Conservation (phyloP, 2,329 filamentous ascomycete genomes). For the Pezicula carpinea region DNA sequence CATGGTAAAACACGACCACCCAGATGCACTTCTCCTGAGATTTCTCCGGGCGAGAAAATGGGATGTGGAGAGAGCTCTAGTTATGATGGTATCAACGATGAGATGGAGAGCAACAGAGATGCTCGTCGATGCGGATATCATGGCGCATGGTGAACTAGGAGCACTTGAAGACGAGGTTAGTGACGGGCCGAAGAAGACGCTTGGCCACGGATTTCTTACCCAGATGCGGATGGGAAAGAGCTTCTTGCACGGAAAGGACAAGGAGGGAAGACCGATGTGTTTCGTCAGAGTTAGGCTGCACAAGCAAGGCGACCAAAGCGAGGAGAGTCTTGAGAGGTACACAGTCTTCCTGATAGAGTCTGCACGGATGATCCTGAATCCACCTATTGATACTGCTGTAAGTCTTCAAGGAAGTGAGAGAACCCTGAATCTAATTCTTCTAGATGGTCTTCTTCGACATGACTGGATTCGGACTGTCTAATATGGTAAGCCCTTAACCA, state of each 20-base stretch:
- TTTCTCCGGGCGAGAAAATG: conserved; percentile 90
- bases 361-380: conserved; percentile 73
- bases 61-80: conserved; percentile 87
- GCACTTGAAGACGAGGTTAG: conserved; percentile 58
- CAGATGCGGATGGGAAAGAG: conserved; percentile 91
- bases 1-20: conserved; percentile 94
- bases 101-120: conserved; percentile 82
- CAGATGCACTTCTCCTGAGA: conserved; percentile 76
- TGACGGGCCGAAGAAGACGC: conserved; percentile 60
- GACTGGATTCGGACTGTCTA: conserved; percentile 87
- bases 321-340: conserved; percentile 77
- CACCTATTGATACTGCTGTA: conserved; percentile 87
- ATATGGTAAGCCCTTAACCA: conserved; percentile 62
- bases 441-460: conserved; percentile 94
- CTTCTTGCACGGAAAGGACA: conserved; percentile 84
- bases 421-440: conserved; percentile 1
- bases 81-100: conserved; percentile 94
- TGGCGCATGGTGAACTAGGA: conserved; percentile 67
- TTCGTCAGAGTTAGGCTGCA: conserved; percentile 81
- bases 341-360: conserved; percentile 96
- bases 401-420: conserved; percentile 29
- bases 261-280: conserved; percentile 79
- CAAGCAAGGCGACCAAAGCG: conserved; percentile 74
- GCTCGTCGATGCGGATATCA: conserved; percentile 85
- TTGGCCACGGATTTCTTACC: conserved; percentile 68